Conservation (phyloP, 768 basidiomycete species). For the Coprinopsis sp. region DNA sequence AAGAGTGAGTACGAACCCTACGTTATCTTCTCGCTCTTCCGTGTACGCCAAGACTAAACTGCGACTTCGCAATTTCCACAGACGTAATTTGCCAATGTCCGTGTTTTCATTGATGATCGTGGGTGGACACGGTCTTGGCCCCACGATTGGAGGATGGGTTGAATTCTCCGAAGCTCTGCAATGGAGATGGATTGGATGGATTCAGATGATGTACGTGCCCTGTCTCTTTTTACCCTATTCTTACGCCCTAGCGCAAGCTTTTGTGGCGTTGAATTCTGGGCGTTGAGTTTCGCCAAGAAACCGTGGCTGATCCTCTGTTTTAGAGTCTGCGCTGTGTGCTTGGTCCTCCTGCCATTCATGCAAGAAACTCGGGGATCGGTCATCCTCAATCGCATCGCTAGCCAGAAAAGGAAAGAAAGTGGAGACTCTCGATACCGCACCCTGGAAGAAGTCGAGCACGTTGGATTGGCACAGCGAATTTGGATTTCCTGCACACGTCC, state of each 20-base stretch:
- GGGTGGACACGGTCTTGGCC: constrained; percentile 58
- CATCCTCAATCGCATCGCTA: constrained; percentile 62
- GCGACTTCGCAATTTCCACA: constrained; percentile 20
- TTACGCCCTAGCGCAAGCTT: no score
- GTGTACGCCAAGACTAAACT: background rate
- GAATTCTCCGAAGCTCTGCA: constrained; percentile 51
- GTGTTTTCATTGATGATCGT: constrained; percentile 61
- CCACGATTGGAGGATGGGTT: constrained; percentile 60
- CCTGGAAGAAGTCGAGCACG: constrained; percentile 58
- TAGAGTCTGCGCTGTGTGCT: constrained; percentile 51
- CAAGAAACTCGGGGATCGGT: constrained; percentile 72
- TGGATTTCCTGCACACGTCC: constrained; percentile 68
- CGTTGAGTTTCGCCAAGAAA: no score
- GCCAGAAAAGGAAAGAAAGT: constrained; percentile 56
- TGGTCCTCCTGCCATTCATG: constrained; percentile 50
- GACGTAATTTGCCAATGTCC: constrained; percentile 76
- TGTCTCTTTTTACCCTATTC: background rate
- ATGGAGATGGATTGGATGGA: constrained; percentile 87
- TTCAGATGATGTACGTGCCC: constrained; percentile 55
- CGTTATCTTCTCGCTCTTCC: no score
- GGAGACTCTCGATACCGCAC: constrained; percentile 61
- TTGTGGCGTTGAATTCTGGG: no score
- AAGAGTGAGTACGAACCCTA: constrained; percentile 40
- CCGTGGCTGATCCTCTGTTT: background rate
- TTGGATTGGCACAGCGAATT: constrained; percentile 53